Conservation (phyloP, 352 stramenopile species). For the Labyrinthula sp. region DNA sequence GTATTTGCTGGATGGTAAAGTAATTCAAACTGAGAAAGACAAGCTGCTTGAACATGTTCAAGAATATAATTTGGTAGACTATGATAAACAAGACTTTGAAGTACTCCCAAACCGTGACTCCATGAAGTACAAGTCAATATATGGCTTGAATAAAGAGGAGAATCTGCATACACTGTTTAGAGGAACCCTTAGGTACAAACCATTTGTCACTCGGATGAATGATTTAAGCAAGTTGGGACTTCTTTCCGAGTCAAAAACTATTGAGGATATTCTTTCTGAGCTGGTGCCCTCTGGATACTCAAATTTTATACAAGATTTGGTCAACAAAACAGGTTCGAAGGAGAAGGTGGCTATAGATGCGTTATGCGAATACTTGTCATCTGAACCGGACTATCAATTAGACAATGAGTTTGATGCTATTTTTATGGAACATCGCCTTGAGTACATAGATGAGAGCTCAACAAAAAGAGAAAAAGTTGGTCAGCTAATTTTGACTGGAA, state of each 20-base stretch:
- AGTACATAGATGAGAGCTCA: too few relatives aligned
- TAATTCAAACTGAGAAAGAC: constrained; percentile 56
- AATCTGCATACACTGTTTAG: constrained; percentile 77
- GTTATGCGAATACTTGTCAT: too few relatives aligned
- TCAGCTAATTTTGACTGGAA: constrained; percentile 36
- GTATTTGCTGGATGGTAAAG: constrained; percentile 55
- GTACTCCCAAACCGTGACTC: constrained; percentile 80
- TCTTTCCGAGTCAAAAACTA: constrained; percentile 47
- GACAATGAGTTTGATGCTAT: too few relatives aligned
- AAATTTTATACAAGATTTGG: too few relatives aligned
- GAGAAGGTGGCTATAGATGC: too few relatives aligned
- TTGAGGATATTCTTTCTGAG: constrained; percentile 33
- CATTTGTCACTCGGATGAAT: constrained; percentile 66
- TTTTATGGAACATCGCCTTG: too few relatives aligned
- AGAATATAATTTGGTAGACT: constrained; percentile 61
- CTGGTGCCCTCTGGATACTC: too few relatives aligned
- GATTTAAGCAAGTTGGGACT: constrained; percentile 65
- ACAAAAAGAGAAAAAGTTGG: too few relatives aligned
- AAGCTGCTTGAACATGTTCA: too few relatives aligned
- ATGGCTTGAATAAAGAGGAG: constrained; percentile 66
- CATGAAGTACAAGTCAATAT: constrained; percentile 67
- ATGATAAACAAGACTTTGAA: constrained; percentile 73
- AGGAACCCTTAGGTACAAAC: constrained; percentile 72
- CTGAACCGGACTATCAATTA: too few relatives aligned
- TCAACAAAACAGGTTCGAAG: too few relatives aligned